Conservation (phyloP, 2,329 filamentous ascomycete genomes). For the Xylaria sp. region DNA sequence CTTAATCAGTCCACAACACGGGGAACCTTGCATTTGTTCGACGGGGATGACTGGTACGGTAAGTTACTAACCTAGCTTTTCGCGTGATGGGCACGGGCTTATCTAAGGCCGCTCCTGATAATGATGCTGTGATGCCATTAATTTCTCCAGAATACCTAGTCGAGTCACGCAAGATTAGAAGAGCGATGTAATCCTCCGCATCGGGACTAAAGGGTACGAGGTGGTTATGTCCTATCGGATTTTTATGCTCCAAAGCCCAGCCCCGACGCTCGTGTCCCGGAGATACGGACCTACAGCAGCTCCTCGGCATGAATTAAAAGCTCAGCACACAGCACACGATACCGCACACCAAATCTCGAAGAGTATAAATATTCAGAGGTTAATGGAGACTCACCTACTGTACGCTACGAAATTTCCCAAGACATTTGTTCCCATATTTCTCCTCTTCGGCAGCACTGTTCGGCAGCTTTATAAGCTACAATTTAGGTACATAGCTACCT, state of each 20-base stretch:
- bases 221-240: background rate
- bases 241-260: background rate
- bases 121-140: background rate
- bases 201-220: background rate
- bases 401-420: background rate
- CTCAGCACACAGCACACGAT: background rate
- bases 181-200: background rate
- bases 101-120: background rate
- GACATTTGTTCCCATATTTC: background rate
- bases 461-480: background rate
- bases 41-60: background rate
- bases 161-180: background rate
- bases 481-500: too few relatives aligned
- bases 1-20: background rate
- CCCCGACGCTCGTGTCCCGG: background rate
- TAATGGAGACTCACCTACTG: too few relatives aligned
- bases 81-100: slow-evolving; percentile 1
- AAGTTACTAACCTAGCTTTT: background rate
- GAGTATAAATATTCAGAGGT: background rate
- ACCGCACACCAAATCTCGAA: background rate
- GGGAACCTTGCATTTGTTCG: background rate
- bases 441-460: background rate
- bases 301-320: background rate
- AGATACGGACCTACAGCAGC: background rate
- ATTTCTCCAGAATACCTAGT: background rate